Evolutionary conservation across 2,329 filamentous ascomycete species (phyloP), one percentile per base, ranked within the genome.

Genomic region (Amauroascus verrucosus): DNA sequence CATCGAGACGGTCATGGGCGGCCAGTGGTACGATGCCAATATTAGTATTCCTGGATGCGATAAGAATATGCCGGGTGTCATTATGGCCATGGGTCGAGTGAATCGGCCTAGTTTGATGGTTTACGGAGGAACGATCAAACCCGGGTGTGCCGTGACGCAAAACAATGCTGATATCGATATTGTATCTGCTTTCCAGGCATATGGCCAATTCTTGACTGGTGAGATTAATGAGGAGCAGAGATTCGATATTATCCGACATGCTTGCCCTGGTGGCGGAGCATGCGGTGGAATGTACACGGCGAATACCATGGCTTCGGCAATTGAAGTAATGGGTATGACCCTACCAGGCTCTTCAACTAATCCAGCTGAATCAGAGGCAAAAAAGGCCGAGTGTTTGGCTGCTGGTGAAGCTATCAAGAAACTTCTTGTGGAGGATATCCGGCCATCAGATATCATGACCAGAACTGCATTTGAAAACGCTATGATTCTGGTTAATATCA

Each of bases 1-100:
- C 57, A 95, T 98, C 65, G 93, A 98, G 79, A 97, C 93, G 4
- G 93, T 98, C 63, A 98, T 97, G 90, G 85, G 89, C 61, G 93
- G 89, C 14, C 93, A 98, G 73, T 97, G 90, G 89, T 97, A 98
- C 68, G 93, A 98, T 70, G 91, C 83, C 62, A 97, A 97, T 72
- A 86, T 98, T 67, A 95, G 88, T 51, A 86, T 98, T 63, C 93
- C 93, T 13, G 93, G 93, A 47, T 98, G 93, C 72, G 93, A 98
- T 79, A 98, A 98, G 82, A 98, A 98, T 75, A 97, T 98, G 93
- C 89, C 89, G 1, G 87, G 87, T 70, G 87, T 93, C 11, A 74
- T 89, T 63, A 93, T 93, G 65, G 93, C 90, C 54, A 96, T 96
- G 87, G 91, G 89, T 35, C 82, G 93, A 62, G 83, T 96, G 60